These are phyloP conservation scores for Sclerotinia nivalis DNA, from an alignment of 2,329 filamentous ascomycete genomes.

Conservation along the genomic window DNA sequence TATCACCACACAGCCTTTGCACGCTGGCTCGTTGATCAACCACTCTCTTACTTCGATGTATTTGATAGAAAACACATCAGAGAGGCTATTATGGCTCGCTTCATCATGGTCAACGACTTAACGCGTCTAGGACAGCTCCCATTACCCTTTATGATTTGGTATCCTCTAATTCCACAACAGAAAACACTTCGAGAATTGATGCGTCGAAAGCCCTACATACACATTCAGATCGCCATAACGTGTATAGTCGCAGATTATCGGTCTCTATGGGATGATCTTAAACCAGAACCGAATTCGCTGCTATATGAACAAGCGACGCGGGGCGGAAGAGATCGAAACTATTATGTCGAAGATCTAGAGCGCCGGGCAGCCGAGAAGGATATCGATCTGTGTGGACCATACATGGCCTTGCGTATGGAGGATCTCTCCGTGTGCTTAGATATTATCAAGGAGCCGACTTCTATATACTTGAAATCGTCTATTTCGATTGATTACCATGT, in stretches of 20 bases:
- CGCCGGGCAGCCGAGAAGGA: background rate
- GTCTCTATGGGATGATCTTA: background rate
- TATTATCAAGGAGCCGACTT: background rate
- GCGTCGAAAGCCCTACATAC: background rate
- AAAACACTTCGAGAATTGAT: background rate
- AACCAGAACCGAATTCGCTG: background rate
- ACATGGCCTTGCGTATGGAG: background rate
- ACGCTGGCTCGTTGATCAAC: background rate
- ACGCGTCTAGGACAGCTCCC: background rate
- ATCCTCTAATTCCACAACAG: background rate
- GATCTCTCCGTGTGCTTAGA: background rate
- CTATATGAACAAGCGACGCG: background rate
- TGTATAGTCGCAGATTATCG: background rate
- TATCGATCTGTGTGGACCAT: background rate
- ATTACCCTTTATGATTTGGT: background rate
- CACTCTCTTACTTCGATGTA: background rate
- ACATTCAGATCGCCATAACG: background rate
- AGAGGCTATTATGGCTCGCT: background rate
- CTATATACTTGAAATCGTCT: background rate
- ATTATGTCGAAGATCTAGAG: background rate
- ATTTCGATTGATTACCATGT: background rate
- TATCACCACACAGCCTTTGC: background rate
- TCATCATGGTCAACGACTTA: background rate
- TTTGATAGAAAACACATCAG: too few species aligned
- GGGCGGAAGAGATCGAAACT: background rate